A percentile compares a stretch with the other conserved stretches of the same genome.
Evolutionary conservation across 352 stramenopile genomes (phyloP).

Genomic region (Phytophthora pluvialis): DNA sequence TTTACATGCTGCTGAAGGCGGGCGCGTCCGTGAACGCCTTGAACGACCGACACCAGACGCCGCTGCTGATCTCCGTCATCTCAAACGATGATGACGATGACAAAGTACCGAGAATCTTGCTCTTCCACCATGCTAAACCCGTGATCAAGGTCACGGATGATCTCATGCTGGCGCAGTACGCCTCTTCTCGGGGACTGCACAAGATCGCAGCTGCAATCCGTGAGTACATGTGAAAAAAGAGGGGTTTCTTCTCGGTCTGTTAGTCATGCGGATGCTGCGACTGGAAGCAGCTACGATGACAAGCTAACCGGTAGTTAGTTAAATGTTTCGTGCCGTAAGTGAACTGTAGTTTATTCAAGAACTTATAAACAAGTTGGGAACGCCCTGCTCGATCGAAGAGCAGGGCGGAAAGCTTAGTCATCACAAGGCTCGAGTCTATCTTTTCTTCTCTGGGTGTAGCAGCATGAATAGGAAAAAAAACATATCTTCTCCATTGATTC

Average conservation of each 20-base stretch:
- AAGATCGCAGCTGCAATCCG: conserved; percentile 12
- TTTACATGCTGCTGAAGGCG: conserved; percentile 11
- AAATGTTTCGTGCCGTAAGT: conserved; percentile 1
- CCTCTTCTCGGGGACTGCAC: conserved; percentile 7
- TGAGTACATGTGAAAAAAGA: conserved; percentile 11
- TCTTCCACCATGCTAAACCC: conserved; percentile 11
- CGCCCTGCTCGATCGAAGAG: conserved; percentile 10
- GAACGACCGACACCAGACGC: conserved; percentile 10
- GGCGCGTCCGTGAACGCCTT: conserved; percentile 10
- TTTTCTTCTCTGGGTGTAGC: no score
- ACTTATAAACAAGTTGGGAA: conserved; percentile 3
- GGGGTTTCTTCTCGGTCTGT: background rate
- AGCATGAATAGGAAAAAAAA: background rate
- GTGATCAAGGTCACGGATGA: conserved; percentile 15
- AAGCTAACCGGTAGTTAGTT: background rate
- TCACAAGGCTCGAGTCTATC: background rate
- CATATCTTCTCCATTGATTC: conserved; percentile 1
- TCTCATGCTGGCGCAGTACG: conserved; percentile 13
- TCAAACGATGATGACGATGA: conserved; percentile 16
- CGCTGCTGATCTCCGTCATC: conserved; percentile 14
- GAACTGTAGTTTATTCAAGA: conserved; percentile 7
- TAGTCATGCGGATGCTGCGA: background rate
- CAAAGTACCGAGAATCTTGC: conserved; percentile 11
- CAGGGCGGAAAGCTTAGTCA: background rate
- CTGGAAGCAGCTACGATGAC: conserved; percentile 5